Percentiles rank a stretch among this genome's conserved stretches.
These are phyloP conservation scores for Lithohypha guttulata DNA, from an alignment of 2,329 filamentous ascomycete genomes.

Conservation along the genomic window DNA sequence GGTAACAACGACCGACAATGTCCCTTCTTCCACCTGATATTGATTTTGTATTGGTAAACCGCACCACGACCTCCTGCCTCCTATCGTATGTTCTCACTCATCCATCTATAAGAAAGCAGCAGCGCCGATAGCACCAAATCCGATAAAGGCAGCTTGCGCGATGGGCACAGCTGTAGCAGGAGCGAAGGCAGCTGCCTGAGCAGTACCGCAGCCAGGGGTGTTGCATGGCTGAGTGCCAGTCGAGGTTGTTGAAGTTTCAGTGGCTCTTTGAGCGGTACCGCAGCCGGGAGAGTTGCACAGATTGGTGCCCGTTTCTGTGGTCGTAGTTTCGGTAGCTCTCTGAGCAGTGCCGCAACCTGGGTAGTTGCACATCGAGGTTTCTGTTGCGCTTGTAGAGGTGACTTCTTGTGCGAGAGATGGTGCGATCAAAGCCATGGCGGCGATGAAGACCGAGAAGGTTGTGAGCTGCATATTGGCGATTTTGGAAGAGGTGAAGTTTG, in stretches of 20 bases:
- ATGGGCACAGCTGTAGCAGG: neutral
- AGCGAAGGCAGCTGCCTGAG: neutral
- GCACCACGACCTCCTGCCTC: too few species aligned
- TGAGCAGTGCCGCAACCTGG: too few species aligned
- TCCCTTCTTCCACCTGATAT: too few species aligned
- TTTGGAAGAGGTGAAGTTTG: too few species aligned
- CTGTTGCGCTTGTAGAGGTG: neutral
- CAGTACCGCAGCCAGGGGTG: slow-evolving; percentile 1
- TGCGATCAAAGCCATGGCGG: neutral
- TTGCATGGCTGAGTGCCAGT: slow-evolving; percentile 1
- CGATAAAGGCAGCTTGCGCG: neutral
- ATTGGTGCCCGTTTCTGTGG: neutral
- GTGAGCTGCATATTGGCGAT: slow-evolving; percentile 1
- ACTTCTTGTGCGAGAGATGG: neutral
- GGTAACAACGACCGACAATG: too few species aligned
- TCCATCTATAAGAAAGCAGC: slow-evolving; percentile 1
- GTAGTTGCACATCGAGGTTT: neutral
- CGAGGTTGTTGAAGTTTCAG: neutral
- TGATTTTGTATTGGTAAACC: too few species aligned
- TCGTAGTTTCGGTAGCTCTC: neutral
- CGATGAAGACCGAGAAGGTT: slow-evolving; percentile 2
- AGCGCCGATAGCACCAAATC: slow-evolving; percentile 1
- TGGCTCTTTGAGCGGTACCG: neutral
- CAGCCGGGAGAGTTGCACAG: neutral
- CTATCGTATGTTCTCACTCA: too few species aligned